phyloP scores from a whole-genome alignment of 2,329 filamentous ascomycete genomes.

The Stachybotrys elegans region DNA sequence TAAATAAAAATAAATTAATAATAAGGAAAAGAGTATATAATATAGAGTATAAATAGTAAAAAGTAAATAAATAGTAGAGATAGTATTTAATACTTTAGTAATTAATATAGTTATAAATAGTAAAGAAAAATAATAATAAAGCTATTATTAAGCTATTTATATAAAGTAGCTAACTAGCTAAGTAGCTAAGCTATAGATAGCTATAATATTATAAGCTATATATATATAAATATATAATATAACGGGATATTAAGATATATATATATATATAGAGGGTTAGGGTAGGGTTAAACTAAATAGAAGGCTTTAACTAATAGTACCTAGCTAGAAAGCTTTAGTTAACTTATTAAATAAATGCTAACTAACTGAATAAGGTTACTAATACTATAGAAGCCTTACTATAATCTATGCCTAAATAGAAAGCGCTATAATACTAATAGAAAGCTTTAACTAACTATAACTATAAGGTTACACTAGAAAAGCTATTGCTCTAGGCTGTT shows the following conservation, averaged over 20 bases:
- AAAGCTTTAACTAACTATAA: not conserved
- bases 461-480: not conserved
- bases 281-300: no score
- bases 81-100: constrained; percentile 2
- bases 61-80: not conserved
- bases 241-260: no score
- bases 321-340: no score
- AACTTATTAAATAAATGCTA: no score
- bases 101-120: not conserved
- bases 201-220: no score
- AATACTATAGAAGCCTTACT: constrained; percentile 1
- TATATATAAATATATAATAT: no score
- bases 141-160: not conserved
- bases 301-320: no score
- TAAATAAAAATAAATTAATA: not conserved
- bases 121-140: not conserved
- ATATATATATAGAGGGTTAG: no score
- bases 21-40: not conserved
- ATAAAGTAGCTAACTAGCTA: not conserved
- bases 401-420: no score
- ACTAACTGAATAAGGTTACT: constrained; percentile 3
- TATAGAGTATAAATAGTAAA: not conserved
- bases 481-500: not conserved
- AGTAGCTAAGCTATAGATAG: not conserved
- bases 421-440: constrained; percentile 2